phyloP scores from a whole-genome alignment of 2,329 filamentous ascomycete genomes.

The Trichophyton mentagrophytes region DNA sequence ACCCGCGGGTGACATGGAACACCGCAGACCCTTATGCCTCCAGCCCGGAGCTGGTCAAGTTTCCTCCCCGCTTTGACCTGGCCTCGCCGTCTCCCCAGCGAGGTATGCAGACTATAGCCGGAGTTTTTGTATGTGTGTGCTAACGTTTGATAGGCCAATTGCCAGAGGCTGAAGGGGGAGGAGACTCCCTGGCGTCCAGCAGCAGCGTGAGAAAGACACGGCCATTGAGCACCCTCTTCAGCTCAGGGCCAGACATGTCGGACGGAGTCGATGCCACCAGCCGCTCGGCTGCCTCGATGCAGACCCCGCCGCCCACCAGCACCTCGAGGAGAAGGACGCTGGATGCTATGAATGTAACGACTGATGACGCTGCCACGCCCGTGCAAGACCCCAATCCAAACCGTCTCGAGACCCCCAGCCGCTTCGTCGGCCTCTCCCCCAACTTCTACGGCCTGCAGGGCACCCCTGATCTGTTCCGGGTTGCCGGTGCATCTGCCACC shows the following conservation, averaged over 20 bases:
- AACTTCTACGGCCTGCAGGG: constrained; percentile 44
- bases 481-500: constrained; percentile 39
- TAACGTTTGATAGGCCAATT: background rate
- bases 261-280: constrained; percentile 26
- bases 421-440: constrained; percentile 33
- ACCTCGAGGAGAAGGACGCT: constrained; percentile 39
- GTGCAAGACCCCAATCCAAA: constrained; percentile 10
- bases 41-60: constrained; percentile 34
- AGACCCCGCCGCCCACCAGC: constrained; percentile 50
- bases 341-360: constrained; percentile 11
- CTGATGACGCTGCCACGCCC: constrained; percentile 13
- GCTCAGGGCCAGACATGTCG: constrained; percentile 22
- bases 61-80: constrained; percentile 26
- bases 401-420: constrained; percentile 35
- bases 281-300: constrained; percentile 38
- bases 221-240: constrained; percentile 7
- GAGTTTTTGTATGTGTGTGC: background rate
- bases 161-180: background rate
- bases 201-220: constrained; percentile 5
- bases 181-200: background rate
- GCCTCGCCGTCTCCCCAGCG: constrained; percentile 18
- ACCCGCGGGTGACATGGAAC: constrained; percentile 35
- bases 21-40: constrained; percentile 36
- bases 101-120: background rate
- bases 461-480: constrained; percentile 45